Base-by-base conservation (phyloP, 73 alveolate genomes). In the Loxodes magnus region DNA sequence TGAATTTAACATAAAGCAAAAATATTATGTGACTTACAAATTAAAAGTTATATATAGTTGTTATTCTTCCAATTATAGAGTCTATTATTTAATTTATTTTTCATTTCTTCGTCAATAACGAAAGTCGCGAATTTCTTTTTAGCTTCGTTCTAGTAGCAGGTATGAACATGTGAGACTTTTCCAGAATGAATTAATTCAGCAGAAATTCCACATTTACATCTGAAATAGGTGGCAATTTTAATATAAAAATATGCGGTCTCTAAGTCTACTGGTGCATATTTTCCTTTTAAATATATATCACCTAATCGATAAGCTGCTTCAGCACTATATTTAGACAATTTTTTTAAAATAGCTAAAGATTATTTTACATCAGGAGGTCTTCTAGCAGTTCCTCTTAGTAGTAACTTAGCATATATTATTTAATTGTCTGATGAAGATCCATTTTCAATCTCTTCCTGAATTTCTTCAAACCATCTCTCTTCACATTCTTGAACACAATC, bases 391-490 rank as follows among this genome's bases (percentile, higher is more conserved):
- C 59, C 59, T 24, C 39, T 9, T 10, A 46, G 5, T 0, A 46
- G 59, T 41, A 46, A 25, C 59, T 46, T 37, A 12, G 59, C 16
- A 25, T 46, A 46, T n/a, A 41, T 46, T 7, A 46, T 46, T 24
- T 46, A 41, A 7, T 37, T 41, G 23, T 46, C 59, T 7, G 27
- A n/a, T n/a, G n/a, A n/a, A 22, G 15, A 25, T 9, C 59, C 59
- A 7, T 19, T 9, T n/a, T 20, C 5, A 0, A 41, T 41, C 27
- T 46, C 59, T 46, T 46, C 43, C 27, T 46, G 22, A 5, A 19
- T 12, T 46, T 46, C 59, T 46, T 46, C 59, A 5, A 21, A 9
- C 59, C 59, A 46, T 10, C 43, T 22, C 17, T 46, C 59, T 46
- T 46, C 59, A 19, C 16, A 46, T 12, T 21, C 7, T 5, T 41